Evolutionary conservation across 2,329 filamentous ascomycete genomes (phyloP), one percentile per base, ranked within the genome.

Genomic region (Drechslerella coelobrocha): DNA sequence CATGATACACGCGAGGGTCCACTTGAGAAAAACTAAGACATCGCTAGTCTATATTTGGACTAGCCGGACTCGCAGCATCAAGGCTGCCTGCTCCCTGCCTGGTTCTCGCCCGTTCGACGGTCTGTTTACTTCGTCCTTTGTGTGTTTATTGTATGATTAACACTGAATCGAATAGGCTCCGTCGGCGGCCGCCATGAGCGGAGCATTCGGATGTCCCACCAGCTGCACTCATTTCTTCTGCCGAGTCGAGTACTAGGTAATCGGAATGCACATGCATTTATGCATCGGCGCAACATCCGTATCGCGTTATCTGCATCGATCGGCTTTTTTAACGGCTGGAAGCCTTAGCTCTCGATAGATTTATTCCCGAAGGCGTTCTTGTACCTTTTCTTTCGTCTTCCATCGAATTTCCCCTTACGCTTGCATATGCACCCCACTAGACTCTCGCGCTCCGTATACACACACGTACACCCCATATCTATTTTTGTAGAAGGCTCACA

Each of bases 1-100:
- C 59, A 71, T 71, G 62, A 63, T 48, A 63, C 50, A 59, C 66
- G 59, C 59, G 59, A 59, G 39, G 53, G 53, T 59, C 57, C 19
- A 27, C 37, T 31, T 27, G 27, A 50, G 47, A 61, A 61, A 63
- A 61, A 52, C 37, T 63, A 27, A 71, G 66, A 71, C 66, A 71
- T 50, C n/a, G 14, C 54, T 71, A 63, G 17, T 8, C 47, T 48
- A 17, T 12, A 63, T 63, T 23, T 2, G 48, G 52, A 9, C 9
- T 60, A 63, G 59, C 29, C 19, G 24, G 29, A 6, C 12, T 31
- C 29, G 29, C 6, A 6, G 29, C 29, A 12, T 17, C 57, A 57
- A 52, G 65, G 65, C 43, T 57, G 52, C 57, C 52, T 62, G 50
- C 27, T 55, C 57, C 65, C 56, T 57, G 52, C 55, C 24, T 56